phyloP scores from a whole-genome alignment of 2,329 filamentous ascomycete genomes.

The Hypomyces perniciosus region DNA sequence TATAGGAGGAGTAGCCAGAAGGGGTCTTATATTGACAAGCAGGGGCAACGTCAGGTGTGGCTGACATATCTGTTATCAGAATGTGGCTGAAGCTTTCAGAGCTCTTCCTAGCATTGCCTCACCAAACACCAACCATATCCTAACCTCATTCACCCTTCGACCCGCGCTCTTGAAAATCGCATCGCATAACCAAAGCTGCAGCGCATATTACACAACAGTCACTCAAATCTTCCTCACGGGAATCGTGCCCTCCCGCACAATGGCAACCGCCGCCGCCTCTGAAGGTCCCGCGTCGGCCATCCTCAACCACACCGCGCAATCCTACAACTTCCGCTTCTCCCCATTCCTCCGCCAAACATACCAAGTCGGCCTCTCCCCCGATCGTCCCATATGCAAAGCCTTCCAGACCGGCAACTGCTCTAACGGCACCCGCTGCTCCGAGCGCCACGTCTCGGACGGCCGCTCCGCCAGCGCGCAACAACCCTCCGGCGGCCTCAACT shows the following conservation, averaged over 20 bases:
- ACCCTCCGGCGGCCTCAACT: conserved; percentile 57
- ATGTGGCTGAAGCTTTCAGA: conserved; percentile 10
- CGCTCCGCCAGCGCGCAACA: conserved; percentile 33
- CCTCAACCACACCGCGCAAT: conserved; percentile 49
- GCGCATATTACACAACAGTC: background rate
- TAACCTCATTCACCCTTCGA: background rate
- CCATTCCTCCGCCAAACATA: conserved; percentile 80
- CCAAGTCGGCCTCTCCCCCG: conserved; percentile 73
- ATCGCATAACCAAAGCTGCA: background rate
- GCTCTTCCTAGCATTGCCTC: conserved; percentile 4
- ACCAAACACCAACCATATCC: background rate
- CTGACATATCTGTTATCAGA: conserved; percentile 12
- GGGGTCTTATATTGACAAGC: background rate
- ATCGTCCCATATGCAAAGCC: conserved; percentile 77
- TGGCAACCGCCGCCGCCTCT: conserved; percentile 25
- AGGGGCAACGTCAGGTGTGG: conserved; percentile 2
- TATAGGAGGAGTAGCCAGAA: background rate
- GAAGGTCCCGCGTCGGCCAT: conserved; percentile 37
- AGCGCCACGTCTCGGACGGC: conserved; percentile 61
- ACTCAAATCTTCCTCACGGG: background rate
- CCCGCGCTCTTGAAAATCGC: background rate
- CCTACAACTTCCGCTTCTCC: conserved; percentile 74
- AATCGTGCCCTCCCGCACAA: conserved; percentile 14
- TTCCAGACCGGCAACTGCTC: conserved; percentile 84
- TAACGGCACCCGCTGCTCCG: conserved; percentile 74